Evolutionary conservation across 2,329 filamentous ascomycete genomes (phyloP), one percentile per base, ranked within the genome.

Genomic region (Fusarium nodosum): DNA sequence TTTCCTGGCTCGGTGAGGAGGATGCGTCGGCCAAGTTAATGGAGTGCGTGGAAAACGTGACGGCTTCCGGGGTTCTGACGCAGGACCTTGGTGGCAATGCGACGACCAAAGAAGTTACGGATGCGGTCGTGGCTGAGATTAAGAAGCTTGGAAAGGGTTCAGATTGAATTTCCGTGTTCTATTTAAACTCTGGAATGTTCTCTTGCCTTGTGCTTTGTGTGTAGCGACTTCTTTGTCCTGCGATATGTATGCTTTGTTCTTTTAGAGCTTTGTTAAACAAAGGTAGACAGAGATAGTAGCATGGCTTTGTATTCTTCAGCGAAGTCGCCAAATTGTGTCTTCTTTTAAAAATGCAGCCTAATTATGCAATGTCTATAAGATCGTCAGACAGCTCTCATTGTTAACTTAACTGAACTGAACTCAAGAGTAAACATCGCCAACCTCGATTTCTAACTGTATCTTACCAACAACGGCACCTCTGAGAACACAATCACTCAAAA

Each of bases 1-100:
- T 89, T 30, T 79, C 78, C 13, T 88, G 86, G 86, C 77, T 89
- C 0, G 86, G 86, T 0, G 83, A 88, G 69, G 80, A 83, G 24
- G 80, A 84, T 2, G 86, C 86, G 0, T 82, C 83, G 0, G 77
- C 80, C 7, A 78, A 79, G 26, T 71, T 88, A 55, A 82, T 89
- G 78, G 79, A 83, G 7, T 81, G 80, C 10, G 84, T 88, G 1
- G 85, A 88, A 74, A 80, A 77, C 6, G 85, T 88, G 0, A 86
- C 82, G 30, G 85, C 84, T 60, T 79, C 79, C 10, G 85, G 85
- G 0, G 77, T 87, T n/a, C 74, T 83, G 31, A 88, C 87, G 0
- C 80, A 79, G 7, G 86, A 89, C 75, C 77, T 88, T 5, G 86
- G 86, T 2, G 86, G 87, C 0, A 75, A 54, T n/a, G 75, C 79